Conservation (phyloP, 768 basidiomycete species). For the Pulveroboletus ravenelii region DNA sequence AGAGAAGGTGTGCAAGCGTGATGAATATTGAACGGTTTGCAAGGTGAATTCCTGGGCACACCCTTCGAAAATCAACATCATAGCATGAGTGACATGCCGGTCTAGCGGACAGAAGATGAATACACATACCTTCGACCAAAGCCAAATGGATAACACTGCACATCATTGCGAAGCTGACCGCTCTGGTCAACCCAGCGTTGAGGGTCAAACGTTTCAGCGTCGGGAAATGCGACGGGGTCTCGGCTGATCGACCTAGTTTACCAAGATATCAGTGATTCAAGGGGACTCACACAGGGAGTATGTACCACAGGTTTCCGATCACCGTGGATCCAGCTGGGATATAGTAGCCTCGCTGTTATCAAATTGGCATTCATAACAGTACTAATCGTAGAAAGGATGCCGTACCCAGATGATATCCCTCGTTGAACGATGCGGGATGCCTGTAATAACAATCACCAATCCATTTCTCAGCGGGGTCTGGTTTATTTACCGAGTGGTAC, state of each 20-base stretch:
- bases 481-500: constrained; percentile 19
- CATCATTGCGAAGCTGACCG: constrained; percentile 42
- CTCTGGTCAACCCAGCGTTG: constrained; percentile 47
- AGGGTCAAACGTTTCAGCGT: constrained; percentile 55
- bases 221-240: constrained; percentile 51
- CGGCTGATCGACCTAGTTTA: constrained; percentile 44
- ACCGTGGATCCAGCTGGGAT: constrained; percentile 25
- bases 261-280: background rate
- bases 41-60: constrained; percentile 61
- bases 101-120: too few species aligned
- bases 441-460: background rate
- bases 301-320: constrained; percentile 21
- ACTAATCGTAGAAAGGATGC: constrained; percentile 2
- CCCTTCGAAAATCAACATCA: constrained; percentile 25
- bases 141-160: constrained; percentile 48
- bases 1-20: constrained; percentile 53
- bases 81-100: too few species aligned
- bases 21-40: constrained; percentile 50
- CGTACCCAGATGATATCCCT: constrained; percentile 58
- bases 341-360: constrained; percentile 12
- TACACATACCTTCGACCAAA: constrained; percentile 40
- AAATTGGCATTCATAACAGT: constrained; percentile 23
- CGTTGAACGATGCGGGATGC: constrained; percentile 59
- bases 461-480: too few species aligned
- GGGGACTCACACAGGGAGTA: too few species aligned